Conservation (phyloP, 2,329 filamentous ascomycete species). For the Botryosphaeria agaves region DNA sequence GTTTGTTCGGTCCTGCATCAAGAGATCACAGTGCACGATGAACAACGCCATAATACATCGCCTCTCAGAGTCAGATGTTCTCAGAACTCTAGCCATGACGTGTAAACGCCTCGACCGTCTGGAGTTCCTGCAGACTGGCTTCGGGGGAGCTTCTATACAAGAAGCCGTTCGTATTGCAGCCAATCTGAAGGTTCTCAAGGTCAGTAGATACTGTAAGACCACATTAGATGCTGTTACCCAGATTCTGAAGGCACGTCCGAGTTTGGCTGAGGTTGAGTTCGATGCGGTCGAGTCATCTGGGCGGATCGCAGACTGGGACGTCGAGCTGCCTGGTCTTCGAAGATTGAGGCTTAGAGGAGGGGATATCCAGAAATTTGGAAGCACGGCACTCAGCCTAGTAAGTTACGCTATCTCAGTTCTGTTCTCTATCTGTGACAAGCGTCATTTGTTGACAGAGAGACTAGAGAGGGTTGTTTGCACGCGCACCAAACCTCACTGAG, state of each 20-base stretch:
- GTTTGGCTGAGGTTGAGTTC: conserved; percentile 11
- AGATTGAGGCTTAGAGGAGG: conserved; percentile 7
- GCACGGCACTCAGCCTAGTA: not conserved
- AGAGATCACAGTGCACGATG: conserved; percentile 19
- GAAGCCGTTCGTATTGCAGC: conserved; percentile 6
- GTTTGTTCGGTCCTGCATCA: conserved; percentile 26
- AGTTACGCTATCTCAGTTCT: not conserved
- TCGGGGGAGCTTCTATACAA: conserved; percentile 13
- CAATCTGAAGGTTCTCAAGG: conserved; percentile 11
- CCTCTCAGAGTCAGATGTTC: conserved; percentile 21
- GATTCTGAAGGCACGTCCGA: conserved; percentile 12
- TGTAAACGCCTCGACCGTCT: conserved; percentile 18
- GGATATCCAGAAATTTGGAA: not conserved
- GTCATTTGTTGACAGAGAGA: not conserved
- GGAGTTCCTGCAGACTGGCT: conserved; percentile 13
- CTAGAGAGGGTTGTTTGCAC: no score
- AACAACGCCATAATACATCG: conserved; percentile 16
- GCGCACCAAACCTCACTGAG: no score
- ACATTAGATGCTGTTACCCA: conserved; percentile 11
- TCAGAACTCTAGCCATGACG: conserved; percentile 19
- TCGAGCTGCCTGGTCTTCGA: conserved; percentile 11
- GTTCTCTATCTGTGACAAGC: not conserved
- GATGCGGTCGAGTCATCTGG: conserved; percentile 1
- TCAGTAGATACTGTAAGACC: conserved; percentile 9
- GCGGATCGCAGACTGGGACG: conserved; percentile 8